Evolutionary conservation across 2,329 filamentous ascomycete genomes (phyloP), one percentile per base, ranked within the genome.

Genomic region (Thielaviopsis ethacetica): DNA sequence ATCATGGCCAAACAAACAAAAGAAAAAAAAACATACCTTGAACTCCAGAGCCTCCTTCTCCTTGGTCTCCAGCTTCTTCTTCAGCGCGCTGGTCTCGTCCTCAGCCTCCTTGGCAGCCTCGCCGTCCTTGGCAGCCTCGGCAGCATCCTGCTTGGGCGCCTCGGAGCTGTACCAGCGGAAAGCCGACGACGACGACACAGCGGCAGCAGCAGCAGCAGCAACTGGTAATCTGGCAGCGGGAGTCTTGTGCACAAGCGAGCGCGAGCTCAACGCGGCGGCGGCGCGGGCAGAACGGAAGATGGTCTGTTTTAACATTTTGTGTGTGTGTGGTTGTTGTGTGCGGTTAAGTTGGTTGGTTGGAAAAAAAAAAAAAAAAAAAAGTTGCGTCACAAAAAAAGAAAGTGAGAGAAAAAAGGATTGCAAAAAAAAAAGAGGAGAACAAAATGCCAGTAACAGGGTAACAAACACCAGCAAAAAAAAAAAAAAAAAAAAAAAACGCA

Each of bases 11-110:
- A 26, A 57, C 38, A 57, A 27, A 24, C 69, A 26, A 26, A 26
- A 26, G 24, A 26, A 6, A 26, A 26, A 26, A 26, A 26, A 26
- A 6, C 77, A 53, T 66, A 95, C 91, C 84, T 96, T 97, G 72
- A 94, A 80, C 54, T 96, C 90, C 63, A 86, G 69, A 55, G 70
- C 73, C 66, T 79, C 76, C 63, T 73, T 72, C 34, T 77, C 73
- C 69, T 79, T 79, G 63, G 73, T 67, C 67, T 79, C 76, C 53
- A 79, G 68, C 62, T 73, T 69, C 67, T 78, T 78, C 71, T 76
- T 77, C 59, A 79, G 67, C 61, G 73, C 70, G 3, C 71, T 67
- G 49, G 75, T 66, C 50, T 71, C 68, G 59, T 73, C 72, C 10
- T 67, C 59, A 41, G 69, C 68, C 7, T 61, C 65, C 19, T 67